phyloP scores from a whole-genome alignment of 768 basidiomycete genomes.

The Amanita inopinata region DNA sequence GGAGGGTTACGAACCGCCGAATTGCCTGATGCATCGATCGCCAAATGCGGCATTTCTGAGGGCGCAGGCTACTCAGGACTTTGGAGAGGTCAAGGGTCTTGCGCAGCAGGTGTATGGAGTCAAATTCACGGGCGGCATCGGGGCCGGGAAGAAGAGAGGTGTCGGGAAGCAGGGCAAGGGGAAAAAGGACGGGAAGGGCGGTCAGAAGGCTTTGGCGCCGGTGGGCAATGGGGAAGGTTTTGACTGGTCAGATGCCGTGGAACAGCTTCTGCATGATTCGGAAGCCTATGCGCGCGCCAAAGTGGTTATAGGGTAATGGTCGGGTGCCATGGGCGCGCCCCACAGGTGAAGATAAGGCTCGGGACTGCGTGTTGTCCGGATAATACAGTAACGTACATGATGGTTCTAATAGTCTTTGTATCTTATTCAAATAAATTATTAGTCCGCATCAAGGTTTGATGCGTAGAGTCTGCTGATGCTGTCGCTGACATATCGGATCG shows the following conservation, averaged over 20 bases:
- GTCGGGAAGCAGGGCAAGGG: constrained; percentile 10
- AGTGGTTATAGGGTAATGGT: no score
- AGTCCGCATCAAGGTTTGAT: no score
- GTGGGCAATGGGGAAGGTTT: constrained; percentile 32
- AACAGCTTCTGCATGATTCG: constrained; percentile 19
- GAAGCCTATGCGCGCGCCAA: background rate
- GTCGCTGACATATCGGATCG: no score
- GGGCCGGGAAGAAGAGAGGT: constrained; percentile 16
- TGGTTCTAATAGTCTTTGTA: no score
- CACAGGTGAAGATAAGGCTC: no score
- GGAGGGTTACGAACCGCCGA: constrained; percentile 42
- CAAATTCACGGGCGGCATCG: constrained; percentile 11
- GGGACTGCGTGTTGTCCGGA: no score
- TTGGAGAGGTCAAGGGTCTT: constrained; percentile 61
- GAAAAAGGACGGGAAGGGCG: constrained; percentile 14
- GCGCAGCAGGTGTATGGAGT: constrained; percentile 34
- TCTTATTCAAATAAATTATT: no score
- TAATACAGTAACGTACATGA: no score
- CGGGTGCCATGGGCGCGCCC: no score
- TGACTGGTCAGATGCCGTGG: constrained; percentile 33
- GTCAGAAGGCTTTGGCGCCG: constrained; percentile 19
- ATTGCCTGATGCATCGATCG: constrained; percentile 62
- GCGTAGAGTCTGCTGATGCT: no score
- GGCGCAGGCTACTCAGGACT: constrained; percentile 68
- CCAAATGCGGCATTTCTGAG: constrained; percentile 54